Base-by-base conservation (phyloP, 495 filamentous ascomycete species). In the Xanthoparmelia taractica region DNA sequence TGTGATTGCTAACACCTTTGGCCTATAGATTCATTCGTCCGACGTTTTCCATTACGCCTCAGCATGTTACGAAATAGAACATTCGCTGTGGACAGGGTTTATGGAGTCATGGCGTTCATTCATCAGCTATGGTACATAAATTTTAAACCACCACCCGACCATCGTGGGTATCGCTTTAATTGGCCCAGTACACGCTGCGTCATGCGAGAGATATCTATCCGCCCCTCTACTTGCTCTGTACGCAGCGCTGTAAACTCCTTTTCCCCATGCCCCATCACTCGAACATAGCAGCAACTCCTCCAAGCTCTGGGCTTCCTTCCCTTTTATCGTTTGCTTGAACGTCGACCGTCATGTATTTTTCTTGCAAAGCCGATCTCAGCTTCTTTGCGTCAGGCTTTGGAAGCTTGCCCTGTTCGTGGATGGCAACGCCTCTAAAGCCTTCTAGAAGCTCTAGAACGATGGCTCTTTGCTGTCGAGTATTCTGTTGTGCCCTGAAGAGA, bases 371-470 rank as follows among this genome's bases (percentile, higher is more conserved):
- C 59, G 73, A 79, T 64, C 78, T 78, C 23, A 75, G 67, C 67
- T 80, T 83, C 57, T 80, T 79, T 40, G 76, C 78, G 60, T 81
- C 79, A 67, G 79, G 74, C 34, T 77, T 73, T 6, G 79, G 76
- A 20, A 97, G 82, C 74, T 91, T 93, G 43, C 94, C 94, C 77
- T 92, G 87, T 73, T 97, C 94, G 25, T 91, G 87, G 60, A 99
- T 89, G 65, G 91, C 92, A 6, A 96, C 84, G 4, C 94, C 92
- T 57, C 95, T 84, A 18, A 97, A 74, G 45, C 90, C 86, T 64
- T 92, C 86, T 18, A 99, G 77, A 11, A 99, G 78, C 61, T 96
- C 90, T n/a, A 97, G 75, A 45, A 97, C 84, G 23, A 95, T 72
- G 2, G 87, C 89, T 37, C 95, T 80, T 72, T 96, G 91, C 67